Evolutionary conservation across 1,284 basidiomycete species (phyloP), one percentile per base, ranked within the genome.

Genomic region (Malassezia slooffiae): DNA sequence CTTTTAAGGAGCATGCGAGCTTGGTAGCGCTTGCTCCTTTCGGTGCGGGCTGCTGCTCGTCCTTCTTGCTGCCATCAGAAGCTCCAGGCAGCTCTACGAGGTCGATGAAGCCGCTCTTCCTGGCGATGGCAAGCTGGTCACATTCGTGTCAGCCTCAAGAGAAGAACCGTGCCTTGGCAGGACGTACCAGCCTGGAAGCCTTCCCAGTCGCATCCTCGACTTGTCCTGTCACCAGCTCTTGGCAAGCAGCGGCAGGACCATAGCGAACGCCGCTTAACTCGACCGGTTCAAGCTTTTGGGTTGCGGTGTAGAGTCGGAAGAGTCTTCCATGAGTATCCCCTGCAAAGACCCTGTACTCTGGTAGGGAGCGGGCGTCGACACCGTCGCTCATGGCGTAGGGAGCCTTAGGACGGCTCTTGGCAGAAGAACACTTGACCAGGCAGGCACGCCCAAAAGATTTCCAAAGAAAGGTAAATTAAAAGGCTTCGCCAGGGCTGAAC

Each of bases 281-380:
- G 10, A 48, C 34, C 6, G n/a, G 16, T 13, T 42, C 37, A 19
- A 41, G 38, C 13, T 5, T n/a, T 12, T 39, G 28, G 4, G 11
- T 21, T 15, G 33, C 15, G 8, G 41, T 42, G 26, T 43, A 32
- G 2, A 48, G 29, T 11, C 21, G 16, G 31, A 38, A 27, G 22
- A 48, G 11, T 8, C 35, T 34, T 8, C 46, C 46, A n/a, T 29
- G 15, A n/a, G 46, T 32, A 24, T 48, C 46, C 8, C 46, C 46
- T 7, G 29, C 41, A 36, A 42, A 42, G 3, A 48, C 36, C n/a
- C 26, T 23, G n/a, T n/a, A n/a, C n/a, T n/a, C n/a, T n/a, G n/a
- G n/a, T n/a, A n/a, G n/a, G n/a, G n/a, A n/a, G n/a, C n/a, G n/a
- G n/a, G n/a, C n/a, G n/a, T n/a, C n/a, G n/a, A n/a, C n/a, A n/a